phyloP scores from a whole-genome alignment of 495 filamentous ascomycete species.

The Sporormia fimetaria region DNA sequence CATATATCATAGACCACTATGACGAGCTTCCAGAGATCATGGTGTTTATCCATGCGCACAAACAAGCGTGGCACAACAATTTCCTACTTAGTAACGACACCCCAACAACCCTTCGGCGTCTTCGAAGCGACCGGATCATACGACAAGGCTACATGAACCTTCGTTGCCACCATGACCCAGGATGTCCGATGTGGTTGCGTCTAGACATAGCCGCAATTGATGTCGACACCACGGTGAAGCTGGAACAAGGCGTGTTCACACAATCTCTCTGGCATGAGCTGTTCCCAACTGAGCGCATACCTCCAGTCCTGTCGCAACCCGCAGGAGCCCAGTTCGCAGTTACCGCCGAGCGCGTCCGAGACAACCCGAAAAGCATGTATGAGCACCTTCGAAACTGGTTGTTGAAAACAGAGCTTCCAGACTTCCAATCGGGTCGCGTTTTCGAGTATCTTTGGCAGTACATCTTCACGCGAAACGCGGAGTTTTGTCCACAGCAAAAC shows the following conservation, averaged over 20 bases:
- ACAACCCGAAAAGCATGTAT: slow-evolving; percentile 10
- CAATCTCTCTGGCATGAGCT: slow-evolving; percentile 11
- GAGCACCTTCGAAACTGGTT: slow-evolving; percentile 14
- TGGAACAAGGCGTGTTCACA: slow-evolving; percentile 14
- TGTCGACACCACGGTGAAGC: slow-evolving; percentile 14
- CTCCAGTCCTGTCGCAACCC: slow-evolving; percentile 13
- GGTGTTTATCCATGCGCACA: slow-evolving; percentile 20
- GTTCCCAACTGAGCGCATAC: slow-evolving; percentile 13
- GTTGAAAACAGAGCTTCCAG: slow-evolving; percentile 6
- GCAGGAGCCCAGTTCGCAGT: slow-evolving; percentile 19
- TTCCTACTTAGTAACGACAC: slow-evolving; percentile 40
- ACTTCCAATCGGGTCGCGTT: slow-evolving; percentile 14
- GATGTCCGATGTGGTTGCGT: slow-evolving; percentile 50
- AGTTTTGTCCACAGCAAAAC: slow-evolving; percentile 12
- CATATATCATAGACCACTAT: slow-evolving; percentile 27
- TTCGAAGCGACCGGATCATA: slow-evolving; percentile 42
- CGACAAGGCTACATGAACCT: slow-evolving; percentile 55
- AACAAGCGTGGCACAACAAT: slow-evolving; percentile 29
- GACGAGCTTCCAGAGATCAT: slow-evolving; percentile 20
- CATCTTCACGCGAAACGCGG: slow-evolving; percentile 15
- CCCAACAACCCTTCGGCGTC: slow-evolving; percentile 39
- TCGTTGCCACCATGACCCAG: slow-evolving; percentile 48
- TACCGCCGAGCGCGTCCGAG: slow-evolving; percentile 4
- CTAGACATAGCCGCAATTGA: slow-evolving; percentile 10
- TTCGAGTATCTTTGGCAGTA: slow-evolving; percentile 24